Evolutionary conservation across 306 rosid genomes (phyloP).

Genomic region (Lathyrus oleraceus): DNA sequence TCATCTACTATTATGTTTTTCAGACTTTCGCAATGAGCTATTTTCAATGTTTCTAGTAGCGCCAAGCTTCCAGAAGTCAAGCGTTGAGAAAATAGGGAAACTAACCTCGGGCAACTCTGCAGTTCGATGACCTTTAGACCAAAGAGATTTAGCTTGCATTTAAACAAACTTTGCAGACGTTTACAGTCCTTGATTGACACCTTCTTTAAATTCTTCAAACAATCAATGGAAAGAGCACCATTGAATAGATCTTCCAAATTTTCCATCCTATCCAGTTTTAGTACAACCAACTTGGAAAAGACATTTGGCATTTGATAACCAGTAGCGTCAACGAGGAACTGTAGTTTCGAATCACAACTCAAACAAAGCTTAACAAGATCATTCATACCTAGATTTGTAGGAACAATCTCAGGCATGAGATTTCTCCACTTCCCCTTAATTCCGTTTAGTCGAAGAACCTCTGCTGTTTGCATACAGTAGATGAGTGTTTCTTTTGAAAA

Average conservation of each 20-base stretch:
- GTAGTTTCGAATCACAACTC: background rate
- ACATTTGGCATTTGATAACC: background rate
- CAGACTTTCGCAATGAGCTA: background rate
- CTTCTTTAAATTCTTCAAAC: background rate
- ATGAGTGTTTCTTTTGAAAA: background rate
- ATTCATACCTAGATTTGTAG: background rate
- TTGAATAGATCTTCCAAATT: background rate
- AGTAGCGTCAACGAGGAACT: background rate
- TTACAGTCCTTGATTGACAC: rapidly evolving
- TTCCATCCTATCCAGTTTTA: rapidly evolving
- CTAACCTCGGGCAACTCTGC: rapidly evolving
- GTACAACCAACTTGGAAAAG: conserved; percentile 5
- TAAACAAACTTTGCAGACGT: background rate
- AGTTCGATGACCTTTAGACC: background rate
- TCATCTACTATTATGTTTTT: background rate
- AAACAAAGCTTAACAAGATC: background rate
- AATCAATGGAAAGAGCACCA: background rate
- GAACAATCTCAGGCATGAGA: conserved; percentile 23
- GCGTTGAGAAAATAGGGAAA: background rate
- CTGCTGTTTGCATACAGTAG: background rate
- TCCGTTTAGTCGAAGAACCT: rapidly evolving
- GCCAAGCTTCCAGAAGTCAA: background rate
- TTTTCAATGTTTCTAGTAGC: too few relatives aligned
- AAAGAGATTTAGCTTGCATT: background rate
- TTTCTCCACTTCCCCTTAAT: background rate